Base-by-base conservation (phyloP, 2,329 filamentous ascomycete species). In the Neofusicoccum umdonicola region DNA sequence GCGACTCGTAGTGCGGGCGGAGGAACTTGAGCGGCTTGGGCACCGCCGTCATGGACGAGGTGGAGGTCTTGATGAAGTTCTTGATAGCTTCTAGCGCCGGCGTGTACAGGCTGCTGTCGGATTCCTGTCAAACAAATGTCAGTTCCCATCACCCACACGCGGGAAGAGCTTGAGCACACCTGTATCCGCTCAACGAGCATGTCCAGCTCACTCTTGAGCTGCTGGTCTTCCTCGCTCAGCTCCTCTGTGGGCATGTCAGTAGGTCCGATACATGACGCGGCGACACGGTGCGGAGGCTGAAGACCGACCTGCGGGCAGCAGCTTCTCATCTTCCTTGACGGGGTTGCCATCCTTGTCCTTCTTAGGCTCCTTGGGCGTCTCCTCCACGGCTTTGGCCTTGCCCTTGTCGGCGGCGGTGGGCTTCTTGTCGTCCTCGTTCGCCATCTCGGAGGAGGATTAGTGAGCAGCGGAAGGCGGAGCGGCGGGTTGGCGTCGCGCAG, bases 11-110 rank as follows among this genome's bases (percentile, higher is more conserved):
- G 80, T 99, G 94, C 70, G 94, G 95, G 82, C 95, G 88, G 68
- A 99, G 87, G 79, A 99, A 99, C 81, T 99, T 99, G 73, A 99
- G 86, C 39, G 95, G 95, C 81, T 99, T 99, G 27, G 96, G 95
- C 67, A 99, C 95, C 66, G 95, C 95, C 56, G 95, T 99, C 95
- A 99, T 99, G 51, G 96, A 99, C 66, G 93, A 98, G 70, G 95
- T 99, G 66, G 95, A 97, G 64, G 95, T 99, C 84, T 97, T 98
- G 84, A 99, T 99, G 76, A 92, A 96, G 74, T 89, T 92, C 84
- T 97, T 98, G 88, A 99, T 97, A 70, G 93, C 90, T 79, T 98
- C 93, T 70, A 99, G 84, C 63, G 95, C 91, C 66, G 93, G 87
- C 78, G 93, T 94, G 83, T 98, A 97, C 71, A 98, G 90, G 66